Conservation (phyloP, 169 alveolate species). For the Theileria equi region DNA sequence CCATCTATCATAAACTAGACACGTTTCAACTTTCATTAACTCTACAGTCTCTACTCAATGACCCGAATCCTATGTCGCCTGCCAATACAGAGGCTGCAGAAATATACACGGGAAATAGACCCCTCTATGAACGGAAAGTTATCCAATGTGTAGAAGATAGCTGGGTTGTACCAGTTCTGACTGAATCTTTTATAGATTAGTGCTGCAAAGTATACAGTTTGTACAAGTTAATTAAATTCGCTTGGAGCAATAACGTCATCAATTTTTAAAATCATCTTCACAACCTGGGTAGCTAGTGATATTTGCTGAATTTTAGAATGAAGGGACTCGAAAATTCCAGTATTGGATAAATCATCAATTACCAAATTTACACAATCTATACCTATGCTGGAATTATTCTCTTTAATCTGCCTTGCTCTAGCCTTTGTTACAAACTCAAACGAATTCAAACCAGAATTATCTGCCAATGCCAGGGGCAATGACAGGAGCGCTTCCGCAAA, state of each 20-base stretch:
- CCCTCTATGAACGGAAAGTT: constrained; percentile 63
- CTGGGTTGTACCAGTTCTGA: constrained; percentile 38
- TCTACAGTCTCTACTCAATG: constrained; percentile 87
- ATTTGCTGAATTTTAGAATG: constrained; percentile 92
- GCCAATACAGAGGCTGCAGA: constrained; percentile 94
- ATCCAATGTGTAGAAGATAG: constrained; percentile 63
- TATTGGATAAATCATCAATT: constrained; percentile 53
- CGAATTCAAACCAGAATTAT: constrained; percentile 93
- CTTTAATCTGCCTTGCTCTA: constrained; percentile 84
- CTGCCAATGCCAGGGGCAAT: constrained; percentile 95
- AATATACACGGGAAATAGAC: constrained; percentile 75
- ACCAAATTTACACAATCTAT: constrained; percentile 87
- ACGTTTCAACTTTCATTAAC: too few relatives aligned
- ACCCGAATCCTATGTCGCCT: constrained; percentile 93
- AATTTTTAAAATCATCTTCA: constrained; percentile 97
- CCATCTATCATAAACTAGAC: neutral
- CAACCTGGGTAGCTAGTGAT: constrained; percentile 97
- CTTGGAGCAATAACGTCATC: constrained; percentile 93
- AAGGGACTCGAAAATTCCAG: constrained; percentile 91
- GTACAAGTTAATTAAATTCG: constrained; percentile 60
- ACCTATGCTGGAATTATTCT: constrained; percentile 86
- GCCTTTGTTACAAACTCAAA: constrained; percentile 90
- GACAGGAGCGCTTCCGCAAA: constrained; percentile 97
- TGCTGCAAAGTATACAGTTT: constrained; percentile 1
- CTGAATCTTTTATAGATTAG: constrained; percentile 11